Percentiles rank a stretch among this genome's conserved stretches.
Conservation (phyloP, 1,284 basidiomycete species). For the Veloboletus limbatus region DNA sequence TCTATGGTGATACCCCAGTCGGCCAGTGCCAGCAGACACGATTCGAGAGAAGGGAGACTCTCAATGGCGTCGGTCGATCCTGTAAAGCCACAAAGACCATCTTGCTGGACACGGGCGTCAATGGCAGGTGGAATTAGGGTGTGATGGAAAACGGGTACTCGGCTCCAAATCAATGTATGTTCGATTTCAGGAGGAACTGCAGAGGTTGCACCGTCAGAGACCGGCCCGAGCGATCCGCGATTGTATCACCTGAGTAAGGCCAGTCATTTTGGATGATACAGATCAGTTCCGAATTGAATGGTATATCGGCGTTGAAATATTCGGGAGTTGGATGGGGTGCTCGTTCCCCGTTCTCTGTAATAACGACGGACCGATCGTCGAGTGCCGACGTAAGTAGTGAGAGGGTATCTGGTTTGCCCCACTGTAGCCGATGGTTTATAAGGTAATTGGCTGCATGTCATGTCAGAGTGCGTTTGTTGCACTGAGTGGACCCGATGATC, state of each 20-base stretch:
- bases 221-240: too few species aligned
- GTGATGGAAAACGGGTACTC: constrained; percentile 64
- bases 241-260: constrained; percentile 85
- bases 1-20: constrained; percentile 70
- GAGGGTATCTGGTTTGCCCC: constrained; percentile 65
- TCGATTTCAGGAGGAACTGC: constrained; percentile 70
- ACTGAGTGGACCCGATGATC: background rate
- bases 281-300: constrained; percentile 46
- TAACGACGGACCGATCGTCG: constrained; percentile 19
- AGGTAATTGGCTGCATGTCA: constrained; percentile 59
- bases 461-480: background rate
- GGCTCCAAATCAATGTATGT: constrained; percentile 75
- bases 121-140: constrained; percentile 45
- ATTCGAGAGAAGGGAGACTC: constrained; percentile 59
- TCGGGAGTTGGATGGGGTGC: constrained; percentile 34
- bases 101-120: constrained; percentile 52
- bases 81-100: constrained; percentile 76
- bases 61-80: constrained; percentile 67
- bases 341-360: constrained; percentile 6
- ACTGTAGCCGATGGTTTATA: constrained; percentile 60
- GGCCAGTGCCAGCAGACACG: constrained; percentile 55
- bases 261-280: constrained; percentile 80
- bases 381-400: constrained; percentile 51
- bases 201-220: too few species aligned
- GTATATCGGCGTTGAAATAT: constrained; percentile 65